Evolutionary conservation across 2,329 filamentous ascomycete genomes (phyloP), one percentile per base, ranked within the genome.

Genomic region (Hymenoscyphus infarciens): DNA sequence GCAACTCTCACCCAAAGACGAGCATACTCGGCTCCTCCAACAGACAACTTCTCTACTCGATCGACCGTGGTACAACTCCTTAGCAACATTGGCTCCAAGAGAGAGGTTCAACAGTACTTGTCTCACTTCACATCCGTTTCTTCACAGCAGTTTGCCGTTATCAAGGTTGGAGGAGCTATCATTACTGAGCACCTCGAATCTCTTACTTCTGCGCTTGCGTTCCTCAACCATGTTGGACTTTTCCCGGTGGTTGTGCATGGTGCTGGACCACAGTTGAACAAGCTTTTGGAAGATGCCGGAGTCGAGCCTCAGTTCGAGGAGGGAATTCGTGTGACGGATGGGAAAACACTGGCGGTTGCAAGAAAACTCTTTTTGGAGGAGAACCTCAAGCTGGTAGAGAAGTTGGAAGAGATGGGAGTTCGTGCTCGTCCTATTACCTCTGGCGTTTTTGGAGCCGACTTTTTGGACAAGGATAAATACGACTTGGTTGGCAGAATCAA

Each of bases 121-220:
- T 95, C 93, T 69, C 92, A 98, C 76, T 99, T 99, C 82, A 95
- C 90, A 70, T 97, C 93, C 38, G 93, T 97, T 66, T 95, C 92
- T 54, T 96, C 92, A 39, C 93, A 98, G 80, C 92, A 96, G 75
- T 99, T 98, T 77, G 94, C 93, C 69, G 94, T 99, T 57, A 96
- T 99, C 78, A 99, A 99, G 82, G 94, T 98, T 61, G 95, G 94
- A 66, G 95, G 94, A 66, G 95, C 94, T 67, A 97, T 98, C 73
- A 84, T 99, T 72, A 96, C 92, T 64, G 93, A 98, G 75, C 90
- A 97, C 77, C 83, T 98, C 61, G 90, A 97, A 76, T 92, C 93
- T 72, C 86, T 99, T 61, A 96, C 92, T 74, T 89, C 90, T 61
- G 93, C 91, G 57, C 83, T 98, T 63, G 89, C 92, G 31, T 96